A percentile compares a stretch with the other conserved stretches of the same genome.
Conservation (phyloP, 441 rosid species). For the Brassica balearica region DNA sequence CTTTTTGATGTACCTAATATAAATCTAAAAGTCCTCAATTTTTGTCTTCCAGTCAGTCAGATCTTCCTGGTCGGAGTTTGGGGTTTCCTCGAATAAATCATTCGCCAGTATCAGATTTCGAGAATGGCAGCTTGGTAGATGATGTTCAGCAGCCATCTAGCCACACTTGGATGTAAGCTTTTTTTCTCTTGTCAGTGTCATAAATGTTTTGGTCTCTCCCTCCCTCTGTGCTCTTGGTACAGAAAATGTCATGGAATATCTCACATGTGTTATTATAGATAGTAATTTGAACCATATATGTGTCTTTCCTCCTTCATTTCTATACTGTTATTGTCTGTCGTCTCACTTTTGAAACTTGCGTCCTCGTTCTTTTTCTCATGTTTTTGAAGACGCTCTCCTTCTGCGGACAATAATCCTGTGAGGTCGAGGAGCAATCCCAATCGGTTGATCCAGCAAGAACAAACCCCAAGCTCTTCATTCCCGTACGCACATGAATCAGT, state of each 20-base stretch:
- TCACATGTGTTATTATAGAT: slow-evolving; percentile 6
- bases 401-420: slow-evolving; percentile 49
- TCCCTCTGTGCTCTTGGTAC: slow-evolving; percentile 10
- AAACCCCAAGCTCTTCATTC: slow-evolving; percentile 44
- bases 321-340: slow-evolving; percentile 1
- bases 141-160: slow-evolving; percentile 44
- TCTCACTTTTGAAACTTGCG: slow-evolving; percentile 20
- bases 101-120: slow-evolving; percentile 46
- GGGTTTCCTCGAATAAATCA: slow-evolving; percentile 43
- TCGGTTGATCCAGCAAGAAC: slow-evolving; percentile 47
- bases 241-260: background rate
- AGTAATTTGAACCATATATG: slow-evolving; percentile 14
- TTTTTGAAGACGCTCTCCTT: slow-evolving; percentile 54
- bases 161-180: slow-evolving; percentile 51
- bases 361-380: slow-evolving; percentile 26
- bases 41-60: slow-evolving; percentile 50
- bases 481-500: slow-evolving; percentile 45
- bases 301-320: background rate
- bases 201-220: slow-evolving; percentile 13
- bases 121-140: slow-evolving; percentile 42
- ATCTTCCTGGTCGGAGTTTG: slow-evolving; percentile 41
- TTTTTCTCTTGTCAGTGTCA: slow-evolving; percentile 27
- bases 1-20: slow-evolving; percentile 21
- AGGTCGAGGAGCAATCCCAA: slow-evolving; percentile 46
- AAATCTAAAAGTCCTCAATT: slow-evolving; percentile 9